Percentiles rank a stretch among this genome's conserved stretches.
These are phyloP conservation scores for Starmerella bacillaris DNA, from an alignment of 805 yeast genomes.

Conservation along the genomic window DNA sequence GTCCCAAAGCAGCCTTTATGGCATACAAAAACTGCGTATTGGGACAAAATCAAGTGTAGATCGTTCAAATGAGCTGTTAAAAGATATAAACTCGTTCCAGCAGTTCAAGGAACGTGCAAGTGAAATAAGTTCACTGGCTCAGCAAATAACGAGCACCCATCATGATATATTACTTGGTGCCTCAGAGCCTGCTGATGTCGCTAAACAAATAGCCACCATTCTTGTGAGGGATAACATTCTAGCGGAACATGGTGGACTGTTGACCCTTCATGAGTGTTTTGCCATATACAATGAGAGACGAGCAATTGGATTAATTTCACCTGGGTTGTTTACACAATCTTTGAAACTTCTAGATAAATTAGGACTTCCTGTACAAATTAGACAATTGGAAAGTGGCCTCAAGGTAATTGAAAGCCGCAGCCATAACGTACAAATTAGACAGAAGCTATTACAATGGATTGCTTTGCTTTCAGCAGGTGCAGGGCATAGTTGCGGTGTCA, in stretches of 20 bases:
- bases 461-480: not conserved
- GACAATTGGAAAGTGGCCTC: conserved; percentile 27
- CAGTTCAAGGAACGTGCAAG: not conserved
- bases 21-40: conserved; percentile 2
- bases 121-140: conserved; percentile 30
- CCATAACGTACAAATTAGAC: conserved; percentile 8
- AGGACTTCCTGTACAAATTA: conserved; percentile 37
- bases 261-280: conserved; percentile 45
- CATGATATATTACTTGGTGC: conserved; percentile 16
- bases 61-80: not conserved
- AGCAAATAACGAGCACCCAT: conserved; percentile 45
- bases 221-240: conserved; percentile 31
- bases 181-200: conserved; percentile 33
- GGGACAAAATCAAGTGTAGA: not conserved
- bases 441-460: conserved; percentile 14
- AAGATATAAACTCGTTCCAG: not conserved
- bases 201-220: conserved; percentile 67
- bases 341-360: conserved; percentile 38
- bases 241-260: conserved; percentile 37
- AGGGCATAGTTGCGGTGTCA: conserved; percentile 18
- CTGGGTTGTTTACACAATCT: conserved; percentile 48
- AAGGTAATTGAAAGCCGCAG: conserved; percentile 22
- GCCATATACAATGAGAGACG: conserved; percentile 47
- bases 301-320: conserved; percentile 49
- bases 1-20: not conserved